Conservation (phyloP, 208 protist species). For the Trypanosoma cruzi region DNA sequence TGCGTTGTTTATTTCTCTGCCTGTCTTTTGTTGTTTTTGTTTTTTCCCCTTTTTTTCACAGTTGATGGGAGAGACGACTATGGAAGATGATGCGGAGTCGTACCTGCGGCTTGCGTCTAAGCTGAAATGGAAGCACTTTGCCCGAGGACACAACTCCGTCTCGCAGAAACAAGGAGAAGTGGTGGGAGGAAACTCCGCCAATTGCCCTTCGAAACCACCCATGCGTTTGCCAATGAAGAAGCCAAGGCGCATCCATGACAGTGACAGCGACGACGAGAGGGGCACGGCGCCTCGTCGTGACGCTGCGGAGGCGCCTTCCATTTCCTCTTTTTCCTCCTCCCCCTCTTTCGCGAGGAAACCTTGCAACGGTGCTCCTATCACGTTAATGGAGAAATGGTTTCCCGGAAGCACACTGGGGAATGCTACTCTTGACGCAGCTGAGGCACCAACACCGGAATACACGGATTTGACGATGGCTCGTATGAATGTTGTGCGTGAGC, state of each 20-base stretch:
- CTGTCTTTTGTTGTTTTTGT: too few relatives aligned
- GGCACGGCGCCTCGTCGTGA: background rate
- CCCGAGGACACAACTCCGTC: conserved; percentile 7
- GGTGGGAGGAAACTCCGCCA: background rate
- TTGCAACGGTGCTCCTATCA: conserved; percentile 15
- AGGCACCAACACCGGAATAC: conserved; percentile 43
- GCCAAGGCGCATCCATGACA: conserved; percentile 20
- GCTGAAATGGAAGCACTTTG: conserved; percentile 34
- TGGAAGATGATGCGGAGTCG: conserved; percentile 33
- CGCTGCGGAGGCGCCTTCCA: background rate
- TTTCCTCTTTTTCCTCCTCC: background rate
- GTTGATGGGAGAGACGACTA: background rate
- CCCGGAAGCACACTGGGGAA: conserved; percentile 66
- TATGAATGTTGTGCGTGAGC: conserved; percentile 59
- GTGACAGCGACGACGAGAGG: conserved; percentile 12
- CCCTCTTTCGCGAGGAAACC: background rate
- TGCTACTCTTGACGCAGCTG: conserved; percentile 50
- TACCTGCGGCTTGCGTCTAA: conserved; percentile 39
- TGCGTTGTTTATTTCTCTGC: too few relatives aligned
- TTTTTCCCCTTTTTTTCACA: background rate
- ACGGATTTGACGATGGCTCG: conserved; percentile 50
- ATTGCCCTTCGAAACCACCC: background rate
- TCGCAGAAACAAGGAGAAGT: background rate
- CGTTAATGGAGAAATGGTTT: conserved; percentile 80
- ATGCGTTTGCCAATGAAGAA: conserved; percentile 32